Percentiles rank a stretch among this genome's conserved stretches.
phyloP scores from a whole-genome alignment of 2,329 filamentous ascomycete genomes.

The Aureobasidium sp. region DNA sequence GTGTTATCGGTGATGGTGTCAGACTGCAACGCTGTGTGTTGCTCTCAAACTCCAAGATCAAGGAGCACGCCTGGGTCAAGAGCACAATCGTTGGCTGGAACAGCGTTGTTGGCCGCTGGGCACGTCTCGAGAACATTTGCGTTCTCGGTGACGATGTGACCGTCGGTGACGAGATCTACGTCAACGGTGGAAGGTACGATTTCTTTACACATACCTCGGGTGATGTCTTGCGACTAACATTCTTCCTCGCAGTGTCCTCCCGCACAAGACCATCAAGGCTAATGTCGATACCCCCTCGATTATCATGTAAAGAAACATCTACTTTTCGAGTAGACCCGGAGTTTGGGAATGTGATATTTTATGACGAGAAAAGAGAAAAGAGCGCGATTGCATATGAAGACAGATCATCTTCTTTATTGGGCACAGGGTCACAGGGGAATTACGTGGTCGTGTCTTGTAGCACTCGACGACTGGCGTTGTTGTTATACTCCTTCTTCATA shows the following conservation, averaged over 20 bases:
- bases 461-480: constrained; percentile 4
- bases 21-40: constrained; percentile 89
- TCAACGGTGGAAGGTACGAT: constrained; percentile 67
- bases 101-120: constrained; percentile 91
- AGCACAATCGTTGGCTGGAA: constrained; percentile 98
- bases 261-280: constrained; percentile 97
- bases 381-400: constrained; percentile 14
- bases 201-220: not conserved
- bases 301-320: constrained; percentile 24
- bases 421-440: not conserved
- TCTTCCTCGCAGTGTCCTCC: constrained; percentile 66
- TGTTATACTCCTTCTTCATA: constrained; percentile 1
- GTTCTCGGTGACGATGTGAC: constrained; percentile 96
- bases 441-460: not conserved
- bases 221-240: not conserved
- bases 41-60: constrained; percentile 83
- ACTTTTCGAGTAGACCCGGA: not conserved
- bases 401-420: constrained; percentile 4
- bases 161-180: constrained; percentile 96
- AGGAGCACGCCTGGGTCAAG: constrained; percentile 99
- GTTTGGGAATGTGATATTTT: constrained; percentile 9
- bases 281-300: constrained; percentile 66
- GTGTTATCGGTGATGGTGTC: constrained; percentile 88
- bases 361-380: constrained; percentile 14
- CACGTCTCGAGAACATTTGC: constrained; percentile 94